A percentile compares a stretch with the other conserved stretches of the same genome.
Conservation (phyloP, 1,284 basidiomycete species). For the Leccinum insigne region DNA sequence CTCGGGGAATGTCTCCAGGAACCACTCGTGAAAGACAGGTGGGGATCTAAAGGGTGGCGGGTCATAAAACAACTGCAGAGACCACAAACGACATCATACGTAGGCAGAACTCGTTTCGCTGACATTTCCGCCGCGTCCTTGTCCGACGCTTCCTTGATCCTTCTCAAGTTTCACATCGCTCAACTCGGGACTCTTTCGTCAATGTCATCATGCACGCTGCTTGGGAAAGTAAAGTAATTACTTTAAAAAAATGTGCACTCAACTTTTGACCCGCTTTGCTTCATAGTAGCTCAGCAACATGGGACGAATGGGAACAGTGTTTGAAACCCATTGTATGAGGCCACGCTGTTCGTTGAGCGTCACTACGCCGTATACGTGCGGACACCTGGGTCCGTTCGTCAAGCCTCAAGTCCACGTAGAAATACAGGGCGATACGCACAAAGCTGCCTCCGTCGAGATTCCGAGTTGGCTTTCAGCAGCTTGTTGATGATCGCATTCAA, state of each 20-base stretch:
- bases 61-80: neutral
- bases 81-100: slow-evolving; percentile 41
- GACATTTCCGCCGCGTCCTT: slow-evolving; percentile 61
- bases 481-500: slow-evolving; percentile 99
- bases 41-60: slow-evolving; percentile 51
- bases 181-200: slow-evolving; percentile 44
- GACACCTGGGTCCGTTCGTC: slow-evolving; percentile 61
- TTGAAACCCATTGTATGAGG: slow-evolving; percentile 98
- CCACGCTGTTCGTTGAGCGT: slow-evolving; percentile 98
- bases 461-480: slow-evolving; percentile 90
- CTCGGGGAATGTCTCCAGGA: slow-evolving; percentile 95
- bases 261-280: slow-evolving; percentile 56
- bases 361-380: slow-evolving; percentile 94
- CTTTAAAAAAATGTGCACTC: slow-evolving; percentile 47
- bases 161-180: slow-evolving; percentile 46
- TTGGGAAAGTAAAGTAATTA: neutral
- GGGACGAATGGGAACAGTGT: slow-evolving; percentile 86
- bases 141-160: slow-evolving; percentile 39
- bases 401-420: neutral
- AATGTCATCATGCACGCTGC: neutral
- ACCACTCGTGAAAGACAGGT: slow-evolving; percentile 97
- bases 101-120: slow-evolving; percentile 55
- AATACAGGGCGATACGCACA: slow-evolving; percentile 51
- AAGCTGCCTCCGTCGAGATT: slow-evolving; percentile 87
- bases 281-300: slow-evolving; percentile 78